A percentile compares a stretch with the other conserved stretches of the same genome.
Conservation (phyloP, 2,329 filamentous ascomycete genomes). For the Pseudomassariella vexata region DNA sequence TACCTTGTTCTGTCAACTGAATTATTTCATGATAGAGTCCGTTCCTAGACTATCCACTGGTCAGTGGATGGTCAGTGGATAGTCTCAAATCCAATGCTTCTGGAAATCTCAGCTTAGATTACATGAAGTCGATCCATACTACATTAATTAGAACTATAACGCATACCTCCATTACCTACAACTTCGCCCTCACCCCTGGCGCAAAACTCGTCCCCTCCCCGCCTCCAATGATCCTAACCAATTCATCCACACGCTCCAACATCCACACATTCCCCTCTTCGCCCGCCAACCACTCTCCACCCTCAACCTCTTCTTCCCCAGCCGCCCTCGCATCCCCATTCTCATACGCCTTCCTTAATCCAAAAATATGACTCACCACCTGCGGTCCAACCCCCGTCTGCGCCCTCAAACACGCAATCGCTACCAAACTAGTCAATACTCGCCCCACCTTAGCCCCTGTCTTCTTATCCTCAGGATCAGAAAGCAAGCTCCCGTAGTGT, state of each 20-base stretch:
- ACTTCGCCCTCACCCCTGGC: slow-evolving; percentile 38
- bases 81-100: no score
- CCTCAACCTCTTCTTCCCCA: slow-evolving; percentile 41
- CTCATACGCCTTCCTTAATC: slow-evolving; percentile 68
- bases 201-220: slow-evolving; percentile 50
- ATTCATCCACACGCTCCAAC: slow-evolving; percentile 53
- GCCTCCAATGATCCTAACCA: slow-evolving; percentile 40
- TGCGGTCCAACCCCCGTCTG: slow-evolving; percentile 81
- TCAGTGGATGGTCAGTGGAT: no score
- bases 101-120: no score
- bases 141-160: neutral
- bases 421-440: slow-evolving; percentile 66
- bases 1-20: no score
- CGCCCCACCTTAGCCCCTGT: slow-evolving; percentile 54
- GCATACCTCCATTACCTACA: slow-evolving; percentile 23
- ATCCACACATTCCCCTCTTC: slow-evolving; percentile 63
- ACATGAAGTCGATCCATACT: no score
- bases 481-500: slow-evolving; percentile 69
- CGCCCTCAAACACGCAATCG: slow-evolving; percentile 67
- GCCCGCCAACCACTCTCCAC: slow-evolving; percentile 54
- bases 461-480: slow-evolving; percentile 52
- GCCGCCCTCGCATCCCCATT: slow-evolving; percentile 50
- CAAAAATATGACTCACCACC: slow-evolving; percentile 76
- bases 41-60: no score
- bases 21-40: no score